phyloP scores from a whole-genome alignment of 768 basidiomycete species.

The Xanthoconium stramineum region DNA sequence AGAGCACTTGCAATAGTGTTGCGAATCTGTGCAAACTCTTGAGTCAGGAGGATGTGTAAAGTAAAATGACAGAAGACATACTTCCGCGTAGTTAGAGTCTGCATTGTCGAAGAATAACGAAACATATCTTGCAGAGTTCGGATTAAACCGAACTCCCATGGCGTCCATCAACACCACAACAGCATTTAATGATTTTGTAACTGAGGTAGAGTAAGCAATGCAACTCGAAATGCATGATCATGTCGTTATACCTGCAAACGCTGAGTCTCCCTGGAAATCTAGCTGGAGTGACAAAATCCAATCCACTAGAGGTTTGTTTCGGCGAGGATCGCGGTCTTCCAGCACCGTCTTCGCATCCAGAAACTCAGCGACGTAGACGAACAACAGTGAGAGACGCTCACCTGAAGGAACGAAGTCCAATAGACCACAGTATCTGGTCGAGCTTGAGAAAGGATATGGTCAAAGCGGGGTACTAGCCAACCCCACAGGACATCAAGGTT shows the following conservation, averaged over 20 bases:
- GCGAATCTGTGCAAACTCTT: conserved; percentile 50
- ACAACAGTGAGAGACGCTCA: neutral
- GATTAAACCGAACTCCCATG: conserved; percentile 63
- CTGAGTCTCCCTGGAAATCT: conserved; percentile 82
- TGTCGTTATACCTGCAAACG: conserved; percentile 68
- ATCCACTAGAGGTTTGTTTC: conserved; percentile 66
- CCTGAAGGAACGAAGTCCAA: conserved; percentile 66
- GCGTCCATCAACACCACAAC: conserved; percentile 65
- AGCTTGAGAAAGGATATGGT: conserved; percentile 66
- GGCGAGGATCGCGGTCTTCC: conserved; percentile 73
- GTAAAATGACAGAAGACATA: conserved; percentile 27
- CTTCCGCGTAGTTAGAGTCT: conserved; percentile 84
- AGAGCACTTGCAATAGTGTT: conserved; percentile 66
- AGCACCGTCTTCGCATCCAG: conserved; percentile 44
- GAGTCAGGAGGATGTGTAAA: neutral
- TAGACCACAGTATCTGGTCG: conserved; percentile 81
- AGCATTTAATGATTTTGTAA: conserved; percentile 70
- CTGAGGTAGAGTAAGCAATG: conserved; percentile 37
- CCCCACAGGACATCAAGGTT: conserved; percentile 58
- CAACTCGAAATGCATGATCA: neutral
- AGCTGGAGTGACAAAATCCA: conserved; percentile 75
- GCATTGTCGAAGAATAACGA: conserved; percentile 71
- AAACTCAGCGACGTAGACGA: conserved; percentile 2
- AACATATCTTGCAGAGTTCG: conserved; percentile 65
- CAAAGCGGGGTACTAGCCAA: conserved; percentile 64